Evolutionary conservation across 805 yeast genomes (phyloP), one percentile per base, ranked within the genome.

Genomic region (Lachancea sp.): DNA sequence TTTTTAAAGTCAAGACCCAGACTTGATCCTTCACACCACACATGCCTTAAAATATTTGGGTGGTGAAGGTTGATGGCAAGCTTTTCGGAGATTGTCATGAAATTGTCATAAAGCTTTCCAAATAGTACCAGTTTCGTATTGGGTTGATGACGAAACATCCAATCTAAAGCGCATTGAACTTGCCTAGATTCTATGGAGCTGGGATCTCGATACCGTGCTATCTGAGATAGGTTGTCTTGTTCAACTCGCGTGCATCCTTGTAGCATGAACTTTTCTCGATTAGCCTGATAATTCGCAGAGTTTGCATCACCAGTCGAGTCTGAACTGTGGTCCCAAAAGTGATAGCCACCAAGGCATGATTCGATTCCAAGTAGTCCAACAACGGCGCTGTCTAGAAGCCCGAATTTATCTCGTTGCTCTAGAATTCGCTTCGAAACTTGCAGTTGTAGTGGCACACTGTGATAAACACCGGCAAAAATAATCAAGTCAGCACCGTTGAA

Each of bases 31-130:
- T 73, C 77, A 30, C 79, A 68, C 66, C 77, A 77, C 40, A 78
- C 59, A 10, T 77, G 75, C 45, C 83, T 58, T 48, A 73, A 70
- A 26, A 79, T 77, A 53, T 78, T 77, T 1, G 84, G 82, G 59
- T 79, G 85, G 38, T 54, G 66, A 5, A 74, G 60, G 51, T 78
- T 78, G 1, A 79, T 58, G 0, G 79, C 78, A 30, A 79, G 55
- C 15, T 81, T 78, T 12, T 77, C 72, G 33, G 76, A 67, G 2
- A 77, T 53, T 3, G 81, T 78, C 63, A 76, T 64, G 49, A 74
- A 78, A 53, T 75, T 79, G 48, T 74, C 74, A 42, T 61, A 63
- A 25, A 76, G 62, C 2, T 78, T 71, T 0, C 82, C 80, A 30
- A 77, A 66, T 26, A 78, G 59, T 36, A 77, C 72, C 2, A 78